phyloP scores from a whole-genome alignment of 371 early-diverging fungal species.

The Saksenaea vasiformis region DNA sequence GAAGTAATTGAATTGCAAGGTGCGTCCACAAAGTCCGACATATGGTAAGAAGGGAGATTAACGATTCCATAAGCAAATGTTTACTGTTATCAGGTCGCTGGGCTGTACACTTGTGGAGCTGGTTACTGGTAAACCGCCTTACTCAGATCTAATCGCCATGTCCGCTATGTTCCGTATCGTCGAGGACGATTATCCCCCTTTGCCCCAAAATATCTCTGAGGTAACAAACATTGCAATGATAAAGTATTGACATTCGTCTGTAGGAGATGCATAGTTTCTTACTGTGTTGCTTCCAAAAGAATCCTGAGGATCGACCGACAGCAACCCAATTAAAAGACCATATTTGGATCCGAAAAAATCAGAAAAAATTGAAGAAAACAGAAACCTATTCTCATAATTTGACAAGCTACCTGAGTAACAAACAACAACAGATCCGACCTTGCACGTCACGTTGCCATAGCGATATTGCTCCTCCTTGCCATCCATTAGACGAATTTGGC shows the following conservation, averaged over 20 bases:
- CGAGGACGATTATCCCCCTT: constrained; percentile 84
- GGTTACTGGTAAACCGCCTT: constrained; percentile 87
- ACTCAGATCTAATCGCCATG: constrained; percentile 79
- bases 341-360: constrained; percentile 66
- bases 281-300: constrained; percentile 78
- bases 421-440: constrained; percentile 9
- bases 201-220: constrained; percentile 80
- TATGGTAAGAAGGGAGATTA: constrained; percentile 61
- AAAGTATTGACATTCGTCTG: neutral
- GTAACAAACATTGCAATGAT: constrained; percentile 25
- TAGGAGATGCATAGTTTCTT: constrained; percentile 77
- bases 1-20: constrained; percentile 91
- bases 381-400: neutral
- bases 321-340: constrained; percentile 71
- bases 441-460: neutral
- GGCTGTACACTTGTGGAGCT: constrained; percentile 90
- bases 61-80: neutral
- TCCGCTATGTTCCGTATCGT: constrained; percentile 90
- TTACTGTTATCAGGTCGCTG: constrained; percentile 54
- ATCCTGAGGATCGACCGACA: constrained; percentile 69
- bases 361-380: constrained; percentile 9
- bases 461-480: neutral
- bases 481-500: neutral
- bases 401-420: neutral
- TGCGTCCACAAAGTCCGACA: constrained; percentile 82